These are phyloP conservation scores for Sarocladium oryzae DNA, from an alignment of 2,329 filamentous ascomycete genomes.

Conservation along the genomic window DNA sequence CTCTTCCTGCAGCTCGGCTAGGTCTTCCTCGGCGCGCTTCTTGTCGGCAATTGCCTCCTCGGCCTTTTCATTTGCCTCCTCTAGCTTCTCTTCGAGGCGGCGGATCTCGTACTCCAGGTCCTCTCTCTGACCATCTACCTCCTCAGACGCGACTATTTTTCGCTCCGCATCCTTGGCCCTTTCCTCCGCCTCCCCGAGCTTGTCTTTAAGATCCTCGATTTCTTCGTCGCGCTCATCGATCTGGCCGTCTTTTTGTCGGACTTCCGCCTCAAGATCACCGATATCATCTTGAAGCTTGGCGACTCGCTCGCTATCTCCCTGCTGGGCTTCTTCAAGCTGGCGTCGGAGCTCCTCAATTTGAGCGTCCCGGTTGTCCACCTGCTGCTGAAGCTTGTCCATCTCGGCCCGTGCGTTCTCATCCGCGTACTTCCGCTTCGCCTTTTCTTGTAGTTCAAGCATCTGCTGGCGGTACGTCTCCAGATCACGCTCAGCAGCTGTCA, in stretches of 20 bases:
- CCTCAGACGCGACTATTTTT: constrained; percentile 44
- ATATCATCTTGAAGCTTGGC: constrained; percentile 68
- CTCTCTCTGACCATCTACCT: constrained; percentile 52
- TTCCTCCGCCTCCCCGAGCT: constrained; percentile 47
- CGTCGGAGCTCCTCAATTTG: constrained; percentile 55
- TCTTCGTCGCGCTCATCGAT: constrained; percentile 72
- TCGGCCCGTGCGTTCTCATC: constrained; percentile 63
- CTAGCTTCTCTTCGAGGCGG: constrained; percentile 46
- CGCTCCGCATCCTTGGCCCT: constrained; percentile 50
- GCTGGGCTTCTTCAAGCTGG: constrained; percentile 50
- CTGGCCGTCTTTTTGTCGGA: constrained; percentile 68
- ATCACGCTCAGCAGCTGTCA: constrained; percentile 77
- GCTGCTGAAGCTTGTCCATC: constrained; percentile 49
- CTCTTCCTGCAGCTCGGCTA: constrained; percentile 66
- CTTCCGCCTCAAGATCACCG: constrained; percentile 66
- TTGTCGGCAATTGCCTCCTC: constrained; percentile 48
- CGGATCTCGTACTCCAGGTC: constrained; percentile 51
- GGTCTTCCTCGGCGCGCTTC: constrained; percentile 50
- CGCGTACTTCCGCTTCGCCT: constrained; percentile 67
- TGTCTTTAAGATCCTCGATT: constrained; percentile 58
- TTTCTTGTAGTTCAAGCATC: constrained; percentile 75
- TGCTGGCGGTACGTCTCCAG: constrained; percentile 78
- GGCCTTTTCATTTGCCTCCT: constrained; percentile 48
- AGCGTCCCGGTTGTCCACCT: constrained; percentile 51
- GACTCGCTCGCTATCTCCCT: constrained; percentile 47